Percentiles rank a stretch among this genome's conserved stretches.
Evolutionary conservation across 208 protist genomes (phyloP).

Genomic region (Leishmania gerbilli): DNA sequence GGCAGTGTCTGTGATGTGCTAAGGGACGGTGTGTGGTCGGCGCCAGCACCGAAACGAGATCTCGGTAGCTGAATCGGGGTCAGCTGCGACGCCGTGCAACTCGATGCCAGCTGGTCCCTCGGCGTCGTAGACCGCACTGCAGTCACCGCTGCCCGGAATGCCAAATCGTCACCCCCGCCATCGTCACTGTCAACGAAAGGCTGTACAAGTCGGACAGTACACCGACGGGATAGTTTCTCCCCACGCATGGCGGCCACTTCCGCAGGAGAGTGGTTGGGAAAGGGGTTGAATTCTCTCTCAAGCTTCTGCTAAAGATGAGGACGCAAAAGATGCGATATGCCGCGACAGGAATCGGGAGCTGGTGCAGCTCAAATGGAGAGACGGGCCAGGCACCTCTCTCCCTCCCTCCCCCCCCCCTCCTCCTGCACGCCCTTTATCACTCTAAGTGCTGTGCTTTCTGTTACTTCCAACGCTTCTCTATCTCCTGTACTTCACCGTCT

Average conservation of each 20-base stretch:
- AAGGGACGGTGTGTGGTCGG: background rate
- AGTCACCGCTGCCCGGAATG: background rate
- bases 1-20: background rate
- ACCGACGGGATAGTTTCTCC: background rate
- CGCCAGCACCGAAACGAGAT: background rate
- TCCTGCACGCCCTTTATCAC: background rate
- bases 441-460: background rate
- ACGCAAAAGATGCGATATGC: background rate
- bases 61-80: background rate
- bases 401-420: background rate
- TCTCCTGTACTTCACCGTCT: background rate
- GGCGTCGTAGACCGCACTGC: background rate
- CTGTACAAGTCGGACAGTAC: conserved; percentile 10
- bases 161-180: background rate
- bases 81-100: background rate
- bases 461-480: background rate
- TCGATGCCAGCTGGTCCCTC: background rate
- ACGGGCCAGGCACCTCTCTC: background rate
- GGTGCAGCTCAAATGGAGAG: background rate
- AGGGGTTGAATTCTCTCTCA: background rate
- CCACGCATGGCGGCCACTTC: conserved; percentile 1
- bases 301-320: background rate
- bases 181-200: conserved; percentile 12
- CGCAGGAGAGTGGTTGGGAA: background rate
- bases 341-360: background rate